Conservation (phyloP, 2,329 filamentous ascomycete genomes). For the Dactylella cylindrospora region DNA sequence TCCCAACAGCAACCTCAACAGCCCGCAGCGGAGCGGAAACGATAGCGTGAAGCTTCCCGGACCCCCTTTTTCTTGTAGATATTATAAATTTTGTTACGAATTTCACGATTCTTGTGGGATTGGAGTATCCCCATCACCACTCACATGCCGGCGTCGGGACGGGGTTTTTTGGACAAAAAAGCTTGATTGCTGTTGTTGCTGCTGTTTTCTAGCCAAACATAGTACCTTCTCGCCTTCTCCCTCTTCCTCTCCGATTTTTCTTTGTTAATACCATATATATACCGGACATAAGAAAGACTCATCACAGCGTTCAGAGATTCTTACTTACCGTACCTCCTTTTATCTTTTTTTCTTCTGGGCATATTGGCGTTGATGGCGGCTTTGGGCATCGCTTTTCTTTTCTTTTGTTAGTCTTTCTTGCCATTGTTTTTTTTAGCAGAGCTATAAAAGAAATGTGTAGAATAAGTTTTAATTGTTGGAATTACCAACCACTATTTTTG, state of each 20-base stretch:
- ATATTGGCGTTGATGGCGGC: constrained; percentile 38
- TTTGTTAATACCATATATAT: constrained; percentile 27
- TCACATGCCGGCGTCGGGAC: too few relatives aligned
- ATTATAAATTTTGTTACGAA: too few relatives aligned
- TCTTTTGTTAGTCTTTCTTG: background rate
- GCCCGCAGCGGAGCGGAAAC: constrained; percentile 31
- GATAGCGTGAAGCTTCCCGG: constrained; percentile 22
- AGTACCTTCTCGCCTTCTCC: too few relatives aligned
- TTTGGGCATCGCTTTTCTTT: constrained; percentile 8
- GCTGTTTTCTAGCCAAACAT: too few relatives aligned
- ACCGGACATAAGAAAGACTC: constrained; percentile 10
- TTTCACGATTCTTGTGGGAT: too few relatives aligned
- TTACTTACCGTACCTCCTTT: constrained; percentile 2
- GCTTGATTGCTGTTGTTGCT: too few relatives aligned
- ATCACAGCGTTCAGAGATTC: constrained; percentile 14
- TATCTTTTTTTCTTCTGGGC: background rate
- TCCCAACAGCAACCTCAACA: background rate
- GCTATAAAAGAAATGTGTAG: constrained; percentile 25
- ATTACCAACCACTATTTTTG: constrained; percentile 1
- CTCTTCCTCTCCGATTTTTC: too few relatives aligned
- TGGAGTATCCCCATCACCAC: too few relatives aligned
- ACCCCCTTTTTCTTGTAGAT: too few relatives aligned
- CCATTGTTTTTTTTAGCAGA: constrained; percentile 2
- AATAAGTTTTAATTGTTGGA: too few relatives aligned
- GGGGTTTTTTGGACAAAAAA: too few relatives aligned